Conservation (phyloP, 2,329 filamentous ascomycete genomes). For the Clathrospora elynae region DNA sequence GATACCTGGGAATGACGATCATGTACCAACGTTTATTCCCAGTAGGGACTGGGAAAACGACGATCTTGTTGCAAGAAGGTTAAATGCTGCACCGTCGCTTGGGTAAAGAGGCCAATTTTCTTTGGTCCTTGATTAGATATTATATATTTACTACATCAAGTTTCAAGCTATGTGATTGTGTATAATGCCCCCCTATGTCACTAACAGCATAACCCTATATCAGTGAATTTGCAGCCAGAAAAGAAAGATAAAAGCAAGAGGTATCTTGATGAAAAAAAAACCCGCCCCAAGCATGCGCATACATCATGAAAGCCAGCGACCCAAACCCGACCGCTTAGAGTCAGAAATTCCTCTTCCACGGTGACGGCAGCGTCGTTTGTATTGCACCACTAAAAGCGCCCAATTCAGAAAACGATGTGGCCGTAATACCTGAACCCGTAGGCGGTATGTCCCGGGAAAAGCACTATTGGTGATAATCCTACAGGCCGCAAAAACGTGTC, state of each 20-base stretch:
- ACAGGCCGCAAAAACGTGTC: slow-evolving; percentile 31
- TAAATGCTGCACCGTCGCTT: too few relatives aligned
- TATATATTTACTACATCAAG: too few relatives aligned
- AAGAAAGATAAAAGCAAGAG: slow-evolving; percentile 22
- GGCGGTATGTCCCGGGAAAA: slow-evolving; percentile 21
- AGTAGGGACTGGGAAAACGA: too few relatives aligned
- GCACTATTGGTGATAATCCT: slow-evolving; percentile 20
- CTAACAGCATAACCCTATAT: neutral
- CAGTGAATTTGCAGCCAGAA: slow-evolving; percentile 2
- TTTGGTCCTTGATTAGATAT: too few relatives aligned
- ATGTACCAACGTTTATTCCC: too few relatives aligned
- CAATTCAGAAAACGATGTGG: slow-evolving; percentile 12
- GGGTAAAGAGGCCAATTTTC: too few relatives aligned
- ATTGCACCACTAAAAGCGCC: slow-evolving; percentile 16
- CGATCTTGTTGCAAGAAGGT: too few relatives aligned
- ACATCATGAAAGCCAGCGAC: neutral
- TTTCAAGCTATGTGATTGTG: too few relatives aligned
- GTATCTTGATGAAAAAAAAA: slow-evolving; percentile 27
- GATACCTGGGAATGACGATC: too few relatives aligned
- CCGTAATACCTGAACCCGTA: slow-evolving; percentile 12
- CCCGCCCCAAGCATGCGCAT: slow-evolving; percentile 17
- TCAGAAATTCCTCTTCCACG: slow-evolving; percentile 3
- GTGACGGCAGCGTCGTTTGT: slow-evolving; percentile 7
- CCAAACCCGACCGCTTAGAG: neutral
- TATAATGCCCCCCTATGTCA: slow-evolving; percentile 7